Conservation (phyloP, 768 basidiomycete species). For the Lyophyllum semitale region DNA sequence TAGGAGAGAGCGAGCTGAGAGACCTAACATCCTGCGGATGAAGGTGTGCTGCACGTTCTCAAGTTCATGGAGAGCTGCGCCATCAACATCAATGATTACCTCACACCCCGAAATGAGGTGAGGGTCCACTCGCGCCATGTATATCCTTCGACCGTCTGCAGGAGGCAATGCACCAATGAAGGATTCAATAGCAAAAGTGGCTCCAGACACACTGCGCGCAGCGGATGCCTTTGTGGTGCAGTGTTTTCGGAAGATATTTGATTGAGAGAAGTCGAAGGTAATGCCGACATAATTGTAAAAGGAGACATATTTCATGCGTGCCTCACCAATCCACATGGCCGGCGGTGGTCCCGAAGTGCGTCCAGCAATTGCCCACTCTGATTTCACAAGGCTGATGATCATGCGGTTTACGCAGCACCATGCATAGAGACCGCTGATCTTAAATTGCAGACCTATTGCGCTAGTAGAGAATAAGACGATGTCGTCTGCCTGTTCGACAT, state of each 20-base stretch:
- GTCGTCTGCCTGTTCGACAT: constrained; percentile 29
- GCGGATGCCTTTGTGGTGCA: not conserved
- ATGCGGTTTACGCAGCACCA: constrained; percentile 28
- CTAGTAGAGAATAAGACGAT: constrained; percentile 21
- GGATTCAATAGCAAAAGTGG: not conserved
- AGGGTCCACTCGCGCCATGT: too few species aligned
- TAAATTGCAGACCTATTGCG: constrained; percentile 15
- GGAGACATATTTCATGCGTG: not conserved
- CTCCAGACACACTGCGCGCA: not conserved
- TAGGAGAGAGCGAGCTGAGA: not conserved
- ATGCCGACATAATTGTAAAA: not conserved
- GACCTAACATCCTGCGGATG: not conserved
- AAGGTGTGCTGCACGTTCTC: not conserved
- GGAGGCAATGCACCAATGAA: not conserved
- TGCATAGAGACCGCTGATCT: constrained; percentile 12
- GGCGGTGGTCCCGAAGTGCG: not conserved
- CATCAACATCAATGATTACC: too few species aligned
- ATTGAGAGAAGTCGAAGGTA: not conserved
- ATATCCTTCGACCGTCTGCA: not conserved
- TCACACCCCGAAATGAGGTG: too few species aligned
- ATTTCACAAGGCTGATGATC: constrained; percentile 20
- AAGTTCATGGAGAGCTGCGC: not conserved
- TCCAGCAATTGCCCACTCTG: not conserved
- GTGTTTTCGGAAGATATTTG: not conserved
- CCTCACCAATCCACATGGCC: not conserved